These are phyloP conservation scores for Scheffersomyces quercinus DNA, from an alignment of 1,139 yeast genomes.

Conservation along the genomic window DNA sequence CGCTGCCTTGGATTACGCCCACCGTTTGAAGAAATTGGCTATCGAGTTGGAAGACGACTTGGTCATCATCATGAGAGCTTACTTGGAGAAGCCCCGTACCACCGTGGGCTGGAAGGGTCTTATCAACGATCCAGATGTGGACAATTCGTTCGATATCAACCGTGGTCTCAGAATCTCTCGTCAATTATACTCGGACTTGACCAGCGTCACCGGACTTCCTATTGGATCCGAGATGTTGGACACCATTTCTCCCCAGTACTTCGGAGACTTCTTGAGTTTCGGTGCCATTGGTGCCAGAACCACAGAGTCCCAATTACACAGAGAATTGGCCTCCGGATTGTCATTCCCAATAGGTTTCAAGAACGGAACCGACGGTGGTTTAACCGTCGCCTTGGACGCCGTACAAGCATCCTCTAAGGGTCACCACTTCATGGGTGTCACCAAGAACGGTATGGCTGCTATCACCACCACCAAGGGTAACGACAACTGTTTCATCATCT, in stretches of 20 bases:
- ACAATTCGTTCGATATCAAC: constrained; percentile 90
- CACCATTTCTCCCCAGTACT: constrained; percentile 92
- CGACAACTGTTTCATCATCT: constrained; percentile 82
- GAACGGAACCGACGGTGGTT: constrained; percentile 93
- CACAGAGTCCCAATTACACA: constrained; percentile 93
- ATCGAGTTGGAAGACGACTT: constrained; percentile 72
- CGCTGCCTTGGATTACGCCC: constrained; percentile 89
- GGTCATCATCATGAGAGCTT: constrained; percentile 92
- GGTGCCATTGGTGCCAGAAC: constrained; percentile 99
- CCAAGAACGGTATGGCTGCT: constrained; percentile 90
- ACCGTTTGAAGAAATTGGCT: constrained; percentile 57
- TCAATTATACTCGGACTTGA: constrained; percentile 79
- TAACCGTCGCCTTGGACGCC: constrained; percentile 93
- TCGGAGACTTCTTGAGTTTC: constrained; percentile 83
- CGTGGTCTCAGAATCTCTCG: constrained; percentile 90
- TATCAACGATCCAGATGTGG: constrained; percentile 95
- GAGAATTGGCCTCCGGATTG: constrained; percentile 92
- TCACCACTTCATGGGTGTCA: constrained; percentile 91
- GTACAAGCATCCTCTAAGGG: constrained; percentile 89
- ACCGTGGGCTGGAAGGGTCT: constrained; percentile 99
- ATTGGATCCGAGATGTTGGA: constrained; percentile 98
- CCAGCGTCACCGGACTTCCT: constrained; percentile 62
- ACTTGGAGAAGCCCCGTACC: constrained; percentile 96
- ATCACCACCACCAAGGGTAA: constrained; percentile 95
- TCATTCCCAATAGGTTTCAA: constrained; percentile 98